Evolutionary conservation across 2,329 filamentous ascomycete genomes (phyloP).

Genomic region (Penicillium corylophilum): DNA sequence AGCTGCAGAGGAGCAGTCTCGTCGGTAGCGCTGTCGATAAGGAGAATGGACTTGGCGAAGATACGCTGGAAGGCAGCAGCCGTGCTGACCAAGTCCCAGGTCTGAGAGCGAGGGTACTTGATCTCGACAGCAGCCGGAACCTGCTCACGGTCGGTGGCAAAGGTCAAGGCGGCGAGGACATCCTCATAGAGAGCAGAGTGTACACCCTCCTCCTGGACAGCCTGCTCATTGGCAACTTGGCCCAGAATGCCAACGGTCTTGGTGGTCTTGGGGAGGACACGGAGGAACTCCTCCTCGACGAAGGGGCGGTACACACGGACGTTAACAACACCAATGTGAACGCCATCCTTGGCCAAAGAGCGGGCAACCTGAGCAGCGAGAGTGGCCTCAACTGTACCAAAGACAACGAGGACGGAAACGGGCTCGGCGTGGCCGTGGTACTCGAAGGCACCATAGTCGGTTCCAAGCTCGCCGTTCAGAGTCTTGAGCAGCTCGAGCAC

Average conservation of each 20-base stretch:
- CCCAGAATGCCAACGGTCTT: conserved; percentile 81
- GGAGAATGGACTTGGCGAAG: conserved; percentile 42
- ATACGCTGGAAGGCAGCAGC: conserved; percentile 48
- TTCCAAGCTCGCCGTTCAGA: conserved; percentile 89
- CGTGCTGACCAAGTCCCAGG: conserved; percentile 57
- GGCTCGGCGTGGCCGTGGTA: conserved; percentile 81
- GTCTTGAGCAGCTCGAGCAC: conserved; percentile 67
- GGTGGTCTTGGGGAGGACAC: conserved; percentile 71
- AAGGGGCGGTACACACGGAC: conserved; percentile 95
- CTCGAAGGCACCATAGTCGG: conserved; percentile 89
- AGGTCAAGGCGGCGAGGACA: conserved; percentile 79
- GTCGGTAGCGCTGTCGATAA: conserved; percentile 26
- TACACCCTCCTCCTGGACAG: conserved; percentile 70
- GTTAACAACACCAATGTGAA: conserved; percentile 81
- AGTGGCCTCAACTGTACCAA: conserved; percentile 88
- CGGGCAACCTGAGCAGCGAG: conserved; percentile 77
- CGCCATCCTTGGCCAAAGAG: conserved; percentile 68
- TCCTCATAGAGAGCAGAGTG: conserved; percentile 92
- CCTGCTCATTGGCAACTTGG: conserved; percentile 73
- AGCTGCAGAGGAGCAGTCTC: conserved; percentile 51
- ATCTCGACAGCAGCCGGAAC: conserved; percentile 71
- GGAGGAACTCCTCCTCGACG: conserved; percentile 88
- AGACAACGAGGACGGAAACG: conserved; percentile 82
- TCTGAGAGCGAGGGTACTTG: conserved; percentile 79
- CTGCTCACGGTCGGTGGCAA: conserved; percentile 66